Evolutionary conservation across 805 yeast genomes (phyloP).

Genomic region (Priceomyces haplophilus): DNA sequence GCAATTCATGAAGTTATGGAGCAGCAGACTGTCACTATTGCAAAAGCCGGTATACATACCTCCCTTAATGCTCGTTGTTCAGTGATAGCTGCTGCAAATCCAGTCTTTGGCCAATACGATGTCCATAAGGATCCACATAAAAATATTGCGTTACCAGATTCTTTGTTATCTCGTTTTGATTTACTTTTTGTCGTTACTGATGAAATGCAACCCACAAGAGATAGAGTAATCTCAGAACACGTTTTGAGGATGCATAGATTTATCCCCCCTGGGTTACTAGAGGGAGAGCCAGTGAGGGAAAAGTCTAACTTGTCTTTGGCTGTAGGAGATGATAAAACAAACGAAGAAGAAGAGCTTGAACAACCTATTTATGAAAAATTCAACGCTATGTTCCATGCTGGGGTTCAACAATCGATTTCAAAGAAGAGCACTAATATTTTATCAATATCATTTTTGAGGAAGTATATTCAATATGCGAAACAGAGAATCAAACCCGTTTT

Average conservation of each 20-base stretch:
- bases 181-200: constrained; percentile 93
- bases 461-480: constrained; percentile 92
- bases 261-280: constrained; percentile 80
- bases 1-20: constrained; percentile 99
- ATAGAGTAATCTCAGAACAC: constrained; percentile 88
- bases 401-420: constrained; percentile 42
- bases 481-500: constrained; percentile 79
- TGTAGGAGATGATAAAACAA: constrained; percentile 63
- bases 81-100: constrained; percentile 97
- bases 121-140: constrained; percentile 94
- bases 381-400: constrained; percentile 78
- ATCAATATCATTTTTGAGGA: constrained; percentile 81
- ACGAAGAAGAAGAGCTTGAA: constrained; percentile 42
- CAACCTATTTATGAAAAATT: constrained; percentile 80
- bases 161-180: constrained; percentile 94
- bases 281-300: constrained; percentile 93
- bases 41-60: constrained; percentile 97
- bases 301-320: constrained; percentile 66
- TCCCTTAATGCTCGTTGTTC: constrained; percentile 95
- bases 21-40: constrained; percentile 97
- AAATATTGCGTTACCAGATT: constrained; percentile 95
- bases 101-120: constrained; percentile 95
- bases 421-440: constrained; percentile 38
- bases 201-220: constrained; percentile 81
- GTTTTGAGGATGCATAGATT: constrained; percentile 91